Percentiles rank a stretch among this genome's conserved stretches.
phyloP scores from a whole-genome alignment of 768 basidiomycete genomes.

The Neoboletus brunneissimus region DNA sequence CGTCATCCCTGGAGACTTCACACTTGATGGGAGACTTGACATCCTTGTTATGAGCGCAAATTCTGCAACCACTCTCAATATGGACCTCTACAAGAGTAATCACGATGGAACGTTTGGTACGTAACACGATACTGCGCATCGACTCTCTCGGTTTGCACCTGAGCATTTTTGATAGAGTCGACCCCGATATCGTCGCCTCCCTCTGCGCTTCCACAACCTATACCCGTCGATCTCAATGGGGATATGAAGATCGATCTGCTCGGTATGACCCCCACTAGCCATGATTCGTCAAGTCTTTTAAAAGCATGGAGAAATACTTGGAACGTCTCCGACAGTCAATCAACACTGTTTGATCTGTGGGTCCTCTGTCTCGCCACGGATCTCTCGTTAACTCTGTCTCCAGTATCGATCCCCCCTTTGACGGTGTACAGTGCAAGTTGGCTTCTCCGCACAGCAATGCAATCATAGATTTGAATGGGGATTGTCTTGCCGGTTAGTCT shows the following conservation, averaged over 20 bases:
- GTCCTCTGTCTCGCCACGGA: conserved; percentile 19
- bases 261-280: conserved; percentile 51
- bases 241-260: conserved; percentile 89
- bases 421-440: conserved; percentile 66
- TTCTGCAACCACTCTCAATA: conserved; percentile 50
- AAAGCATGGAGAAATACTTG: conserved; percentile 81
- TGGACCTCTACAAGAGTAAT: conserved; percentile 69
- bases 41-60: conserved; percentile 81
- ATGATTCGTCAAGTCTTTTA: conserved; percentile 38
- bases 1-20: conserved; percentile 90
- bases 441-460: conserved; percentile 93
- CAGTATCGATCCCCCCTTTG: conserved; percentile 60
- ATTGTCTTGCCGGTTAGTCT: conserved; percentile 80
- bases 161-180: conserved; percentile 8
- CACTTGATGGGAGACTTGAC: conserved; percentile 89
- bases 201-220: conserved; percentile 75
- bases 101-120: conserved; percentile 65
- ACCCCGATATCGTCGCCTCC: conserved; percentile 53
- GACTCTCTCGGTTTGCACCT: neutral
- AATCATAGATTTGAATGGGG: conserved; percentile 90
- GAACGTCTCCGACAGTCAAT: conserved; percentile 53
- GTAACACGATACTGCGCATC: conserved; percentile 16
- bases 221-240: conserved; percentile 82
- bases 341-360: conserved; percentile 67
- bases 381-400: conserved; percentile 3